These are phyloP conservation scores for Yamadazyma epiphylla DNA, from an alignment of 1,139 yeast genomes.

Conservation along the genomic window DNA sequence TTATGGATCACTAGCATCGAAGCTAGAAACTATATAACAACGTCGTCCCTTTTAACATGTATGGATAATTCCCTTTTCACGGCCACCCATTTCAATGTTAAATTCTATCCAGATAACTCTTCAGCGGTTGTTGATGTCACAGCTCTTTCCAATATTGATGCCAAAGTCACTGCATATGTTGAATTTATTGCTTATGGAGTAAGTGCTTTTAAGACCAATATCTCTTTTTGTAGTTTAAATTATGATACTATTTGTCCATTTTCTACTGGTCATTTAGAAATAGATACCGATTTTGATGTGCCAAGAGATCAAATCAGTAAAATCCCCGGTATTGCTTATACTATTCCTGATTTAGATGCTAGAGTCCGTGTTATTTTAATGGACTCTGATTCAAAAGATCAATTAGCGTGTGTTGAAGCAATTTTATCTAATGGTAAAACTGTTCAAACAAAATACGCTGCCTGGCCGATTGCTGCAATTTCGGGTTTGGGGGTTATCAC, in stretches of 20 bases:
- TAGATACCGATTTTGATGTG: conserved; percentile 46
- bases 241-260: conserved; percentile 72
- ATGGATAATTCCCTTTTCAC: conserved; percentile 88
- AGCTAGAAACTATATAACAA: conserved; percentile 34
- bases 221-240: conserved; percentile 62
- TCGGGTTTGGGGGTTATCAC: conserved; percentile 84
- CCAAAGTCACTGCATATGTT: conserved; percentile 64
- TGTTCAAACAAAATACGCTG: conserved; percentile 89
- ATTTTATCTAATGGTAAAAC: conserved; percentile 84
- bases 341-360: conserved; percentile 94
- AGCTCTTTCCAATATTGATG: conserved; percentile 76
- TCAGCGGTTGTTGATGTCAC: conserved; percentile 65
- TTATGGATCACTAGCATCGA: conserved; percentile 11
- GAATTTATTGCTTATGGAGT: conserved; percentile 84
- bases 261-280: conserved; percentile 78
- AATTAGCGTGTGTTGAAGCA: conserved; percentile 91
- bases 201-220: conserved; percentile 48
- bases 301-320: conserved; percentile 37
- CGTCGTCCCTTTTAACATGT: conserved; percentile 86
- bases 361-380: conserved; percentile 68
- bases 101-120: conserved; percentile 60
- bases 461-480: conserved; percentile 96
- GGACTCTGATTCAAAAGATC: conserved; percentile 35
- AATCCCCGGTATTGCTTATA: conserved; percentile 81
- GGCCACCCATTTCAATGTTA: conserved; percentile 80